These are phyloP conservation scores for Clonostachys rhizophaga DNA, from an alignment of 2,329 filamentous ascomycete species.

Conservation along the genomic window DNA sequence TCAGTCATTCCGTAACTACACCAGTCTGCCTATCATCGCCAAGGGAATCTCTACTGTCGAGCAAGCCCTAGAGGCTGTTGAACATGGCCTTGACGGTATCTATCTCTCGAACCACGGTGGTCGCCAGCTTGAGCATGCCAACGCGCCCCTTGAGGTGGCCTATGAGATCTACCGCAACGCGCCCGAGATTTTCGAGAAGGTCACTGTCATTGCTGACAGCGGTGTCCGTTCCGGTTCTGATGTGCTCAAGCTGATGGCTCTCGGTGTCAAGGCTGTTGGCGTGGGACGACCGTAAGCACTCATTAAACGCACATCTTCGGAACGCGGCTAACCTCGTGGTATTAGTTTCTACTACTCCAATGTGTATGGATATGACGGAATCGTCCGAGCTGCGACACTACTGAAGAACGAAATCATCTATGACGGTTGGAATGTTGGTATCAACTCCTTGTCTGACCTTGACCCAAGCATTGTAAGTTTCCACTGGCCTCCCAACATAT, in stretches of 20 bases:
- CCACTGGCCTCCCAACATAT: too few relatives aligned
- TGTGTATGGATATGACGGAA: constrained; percentile 42
- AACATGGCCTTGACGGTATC: constrained; percentile 22
- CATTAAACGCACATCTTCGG: too few relatives aligned
- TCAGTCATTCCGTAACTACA: constrained; percentile 21
- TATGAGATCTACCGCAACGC: constrained; percentile 29
- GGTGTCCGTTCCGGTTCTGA: constrained; percentile 37
- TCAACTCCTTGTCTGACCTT: constrained; percentile 5
- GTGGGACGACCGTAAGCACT: constrained; percentile 31
- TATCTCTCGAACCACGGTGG: constrained; percentile 37
- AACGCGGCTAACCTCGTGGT: too few relatives aligned
- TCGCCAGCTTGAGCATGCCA: constrained; percentile 31
- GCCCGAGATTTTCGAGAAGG: constrained; percentile 29
- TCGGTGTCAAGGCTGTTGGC: constrained; percentile 36
- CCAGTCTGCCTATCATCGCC: constrained; percentile 28
- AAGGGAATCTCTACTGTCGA: constrained; percentile 31
- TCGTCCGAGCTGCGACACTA: constrained; percentile 34
- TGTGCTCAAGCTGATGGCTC: constrained; percentile 32
- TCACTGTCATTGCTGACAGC: constrained; percentile 33
- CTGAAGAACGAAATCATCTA: constrained; percentile 44
- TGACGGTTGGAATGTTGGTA: constrained; percentile 35
- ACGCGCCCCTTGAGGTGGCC: constrained; percentile 28
- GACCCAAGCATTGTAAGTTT: too few relatives aligned
- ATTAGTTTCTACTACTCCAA: constrained; percentile 43
- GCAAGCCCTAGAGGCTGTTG: constrained; percentile 22